These are phyloP conservation scores for Marvania coccoides DNA, from an alignment of 139 green algal species.

Conservation along the genomic window DNA sequence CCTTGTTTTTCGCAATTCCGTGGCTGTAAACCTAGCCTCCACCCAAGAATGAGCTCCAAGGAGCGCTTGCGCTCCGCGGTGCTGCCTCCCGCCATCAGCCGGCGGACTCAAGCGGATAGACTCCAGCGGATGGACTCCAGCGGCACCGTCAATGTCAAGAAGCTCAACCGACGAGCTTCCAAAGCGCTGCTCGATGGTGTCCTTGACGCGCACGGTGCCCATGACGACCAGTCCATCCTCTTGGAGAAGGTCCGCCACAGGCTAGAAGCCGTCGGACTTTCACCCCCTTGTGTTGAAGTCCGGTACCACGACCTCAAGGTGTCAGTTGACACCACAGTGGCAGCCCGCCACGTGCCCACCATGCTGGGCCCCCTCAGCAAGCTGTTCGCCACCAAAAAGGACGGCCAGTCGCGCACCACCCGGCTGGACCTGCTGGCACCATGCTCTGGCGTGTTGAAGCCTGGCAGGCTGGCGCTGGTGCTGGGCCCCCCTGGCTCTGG, in stretches of 20 bases:
- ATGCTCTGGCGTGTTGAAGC: slow-evolving; percentile 32
- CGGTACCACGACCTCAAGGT: not conserved
- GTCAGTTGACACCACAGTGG: not conserved
- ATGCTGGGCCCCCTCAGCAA: slow-evolving; percentile 8
- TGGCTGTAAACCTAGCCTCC: not conserved
- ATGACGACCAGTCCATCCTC: not conserved
- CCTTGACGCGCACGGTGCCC: not conserved
- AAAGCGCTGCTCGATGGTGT: not conserved
- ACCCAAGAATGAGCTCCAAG: not conserved
- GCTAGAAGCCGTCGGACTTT: not conserved
- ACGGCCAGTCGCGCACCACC: not conserved
- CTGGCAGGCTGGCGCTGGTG: slow-evolving; percentile 53
- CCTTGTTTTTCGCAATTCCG: not conserved
- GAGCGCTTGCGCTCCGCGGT: not conserved
- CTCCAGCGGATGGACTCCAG: no score
- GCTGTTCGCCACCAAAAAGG: not conserved
- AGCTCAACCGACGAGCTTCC: not conserved
- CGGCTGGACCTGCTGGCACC: not conserved
- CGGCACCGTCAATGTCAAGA: not conserved
- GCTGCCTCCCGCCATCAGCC: not conserved
- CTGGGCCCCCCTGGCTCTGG: slow-evolving; percentile 54
- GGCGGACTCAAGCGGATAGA: not conserved
- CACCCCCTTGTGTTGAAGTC: not conserved
- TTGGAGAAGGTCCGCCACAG: not conserved
- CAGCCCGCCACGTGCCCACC: not conserved